Conservation (phyloP, 495 filamentous ascomycete genomes). For the Penicillium waksmanii region DNA sequence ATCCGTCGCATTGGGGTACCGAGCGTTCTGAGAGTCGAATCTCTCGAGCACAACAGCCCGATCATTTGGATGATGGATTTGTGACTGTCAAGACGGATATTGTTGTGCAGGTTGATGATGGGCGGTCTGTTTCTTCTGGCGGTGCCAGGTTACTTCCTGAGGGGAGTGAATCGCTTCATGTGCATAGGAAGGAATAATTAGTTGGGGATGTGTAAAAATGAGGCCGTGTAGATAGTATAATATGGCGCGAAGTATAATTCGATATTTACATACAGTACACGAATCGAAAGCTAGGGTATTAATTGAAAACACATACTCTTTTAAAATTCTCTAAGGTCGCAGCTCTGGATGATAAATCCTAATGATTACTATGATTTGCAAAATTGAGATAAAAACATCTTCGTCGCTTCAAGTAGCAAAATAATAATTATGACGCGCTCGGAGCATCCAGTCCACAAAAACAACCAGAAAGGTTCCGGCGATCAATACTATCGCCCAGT, state of each 20-base stretch:
- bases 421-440: no score
- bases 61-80: slow-evolving; percentile 23
- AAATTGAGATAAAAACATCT: no score
- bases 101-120: slow-evolving; percentile 34
- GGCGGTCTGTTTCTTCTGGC: slow-evolving; percentile 24
- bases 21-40: slow-evolving; percentile 24
- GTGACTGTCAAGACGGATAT: slow-evolving; percentile 40
- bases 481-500: no score
- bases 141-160: slow-evolving; percentile 23
- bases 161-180: slow-evolving; percentile 11
- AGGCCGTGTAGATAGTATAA: neutral
- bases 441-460: no score
- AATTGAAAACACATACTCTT: no score
- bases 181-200: neutral
- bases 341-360: no score
- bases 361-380: no score
- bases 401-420: no score
- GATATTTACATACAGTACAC: no score
- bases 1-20: slow-evolving; percentile 15
- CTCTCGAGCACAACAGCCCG: slow-evolving; percentile 21
- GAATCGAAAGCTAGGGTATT: no score
- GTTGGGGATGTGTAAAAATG: neutral
- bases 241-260: neutral
- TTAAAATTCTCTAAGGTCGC: no score
- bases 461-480: no score